These are phyloP conservation scores for Ordospora colligata DNA, from an alignment of 371 early-diverging fungal genomes.

Conservation along the genomic window DNA sequence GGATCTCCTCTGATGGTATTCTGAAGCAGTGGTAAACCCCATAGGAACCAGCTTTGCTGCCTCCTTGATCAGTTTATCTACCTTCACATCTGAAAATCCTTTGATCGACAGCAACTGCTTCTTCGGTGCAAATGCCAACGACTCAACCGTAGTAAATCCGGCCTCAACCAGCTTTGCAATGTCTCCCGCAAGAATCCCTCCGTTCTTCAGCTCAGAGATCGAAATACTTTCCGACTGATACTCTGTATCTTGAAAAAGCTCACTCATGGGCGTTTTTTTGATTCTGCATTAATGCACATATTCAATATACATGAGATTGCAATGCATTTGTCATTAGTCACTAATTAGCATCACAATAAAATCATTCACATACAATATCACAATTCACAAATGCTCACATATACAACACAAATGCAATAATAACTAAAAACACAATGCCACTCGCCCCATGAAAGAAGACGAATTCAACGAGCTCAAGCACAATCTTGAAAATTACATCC, in stretches of 20 bases:
- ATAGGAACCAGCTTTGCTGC: slow-evolving; percentile 83
- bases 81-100: slow-evolving; percentile 93
- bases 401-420: too few species aligned
- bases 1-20: slow-evolving; percentile 74
- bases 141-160: slow-evolving; percentile 84
- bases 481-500: slow-evolving; percentile 55
- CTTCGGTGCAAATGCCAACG: slow-evolving; percentile 87
- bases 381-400: too few species aligned
- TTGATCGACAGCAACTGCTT: slow-evolving; percentile 78
- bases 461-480: slow-evolving; percentile 59
- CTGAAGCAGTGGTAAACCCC: slow-evolving; percentile 91
- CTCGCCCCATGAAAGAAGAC: slow-evolving; percentile 55
- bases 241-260: slow-evolving; percentile 60
- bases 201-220: slow-evolving; percentile 64
- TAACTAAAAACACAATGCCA: not conserved
- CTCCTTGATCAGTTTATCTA: slow-evolving; percentile 86
- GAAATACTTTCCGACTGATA: slow-evolving; percentile 41
- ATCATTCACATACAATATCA: too few species aligned
- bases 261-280: slow-evolving; percentile 57
- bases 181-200: slow-evolving; percentile 72
- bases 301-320: not conserved
- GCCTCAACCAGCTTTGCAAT: slow-evolving; percentile 76
- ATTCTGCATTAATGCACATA: not conserved
- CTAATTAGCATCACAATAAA: too few species aligned
- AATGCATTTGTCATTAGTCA: too few species aligned